Evolutionary conservation across 2,329 filamentous ascomycete species (phyloP).

Genomic region (Hyphodiscus sp.): DNA sequence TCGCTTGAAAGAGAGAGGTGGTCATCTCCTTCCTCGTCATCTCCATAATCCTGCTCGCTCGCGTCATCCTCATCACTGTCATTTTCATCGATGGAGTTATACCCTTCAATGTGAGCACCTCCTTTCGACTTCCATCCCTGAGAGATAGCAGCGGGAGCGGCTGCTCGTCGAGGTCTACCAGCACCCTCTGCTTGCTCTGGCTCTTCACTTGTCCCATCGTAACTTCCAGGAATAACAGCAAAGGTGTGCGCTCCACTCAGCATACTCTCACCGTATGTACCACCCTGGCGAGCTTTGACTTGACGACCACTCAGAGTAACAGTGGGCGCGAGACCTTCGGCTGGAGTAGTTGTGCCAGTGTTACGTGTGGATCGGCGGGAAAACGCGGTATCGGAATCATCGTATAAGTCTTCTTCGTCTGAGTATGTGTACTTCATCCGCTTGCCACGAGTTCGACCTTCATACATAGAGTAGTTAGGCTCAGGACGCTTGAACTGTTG

Average conservation of each 20-base stretch:
- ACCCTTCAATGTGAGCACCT: constrained; percentile 42
- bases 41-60: constrained; percentile 66
- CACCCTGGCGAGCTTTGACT: constrained; percentile 56
- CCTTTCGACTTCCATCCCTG: constrained; percentile 34
- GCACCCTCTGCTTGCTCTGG: constrained; percentile 34
- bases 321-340: constrained; percentile 57
- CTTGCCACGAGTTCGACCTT: constrained; percentile 93
- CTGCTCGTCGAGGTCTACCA: constrained; percentile 34
- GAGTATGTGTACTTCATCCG: constrained; percentile 95
- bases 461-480: constrained; percentile 86
- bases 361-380: constrained; percentile 66
- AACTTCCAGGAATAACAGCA: constrained; percentile 29
- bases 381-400: constrained; percentile 54
- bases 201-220: constrained; percentile 38
- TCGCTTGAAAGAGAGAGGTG: constrained; percentile 56
- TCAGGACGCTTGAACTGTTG: constrained; percentile 81
- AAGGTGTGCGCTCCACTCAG: constrained; percentile 39
- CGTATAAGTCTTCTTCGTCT: constrained; percentile 66
- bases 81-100: constrained; percentile 54
- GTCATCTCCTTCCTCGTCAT: constrained; percentile 65
- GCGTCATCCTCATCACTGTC: constrained; percentile 55
- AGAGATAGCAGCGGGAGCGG: constrained; percentile 13
- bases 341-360: constrained; percentile 66
- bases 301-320: constrained; percentile 83
- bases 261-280: constrained; percentile 48